These are phyloP conservation scores for Excoecaria agallocha DNA, from an alignment of 345 rosid species.

Conservation along the genomic window DNA sequence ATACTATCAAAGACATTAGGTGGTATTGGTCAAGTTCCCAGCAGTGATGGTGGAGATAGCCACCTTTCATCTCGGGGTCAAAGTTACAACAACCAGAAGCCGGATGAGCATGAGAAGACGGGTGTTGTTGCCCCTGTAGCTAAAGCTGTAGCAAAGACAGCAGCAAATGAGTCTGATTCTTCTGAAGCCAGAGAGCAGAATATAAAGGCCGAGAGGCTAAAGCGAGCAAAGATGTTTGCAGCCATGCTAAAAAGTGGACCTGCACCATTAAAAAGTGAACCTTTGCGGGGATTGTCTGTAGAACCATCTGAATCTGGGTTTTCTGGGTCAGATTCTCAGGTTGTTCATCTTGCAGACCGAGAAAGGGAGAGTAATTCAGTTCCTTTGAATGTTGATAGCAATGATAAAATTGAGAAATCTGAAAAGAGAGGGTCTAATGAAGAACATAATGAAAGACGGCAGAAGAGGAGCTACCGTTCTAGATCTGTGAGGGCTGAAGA, in stretches of 20 bases:
- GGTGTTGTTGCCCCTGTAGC: constrained; percentile 44
- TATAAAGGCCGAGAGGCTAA: constrained; percentile 88
- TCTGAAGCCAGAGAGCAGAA: constrained; percentile 78
- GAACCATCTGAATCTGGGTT: constrained; percentile 50
- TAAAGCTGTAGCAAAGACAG: constrained; percentile 44
- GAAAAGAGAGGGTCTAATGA: constrained; percentile 39
- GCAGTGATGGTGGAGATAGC: constrained; percentile 41
- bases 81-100: constrained; percentile 26
- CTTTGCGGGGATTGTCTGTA: constrained; percentile 45
- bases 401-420: constrained; percentile 30
- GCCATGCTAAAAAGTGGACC: constrained; percentile 67
- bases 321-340: constrained; percentile 44
- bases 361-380: constrained; percentile 54
- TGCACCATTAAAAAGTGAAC: constrained; percentile 47
- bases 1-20: constrained; percentile 39
- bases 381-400: constrained; percentile 35
- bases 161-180: constrained; percentile 66
- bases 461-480: constrained; percentile 71
- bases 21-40: constrained; percentile 36
- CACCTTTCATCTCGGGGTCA: constrained; percentile 29
- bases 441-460: constrained; percentile 50
- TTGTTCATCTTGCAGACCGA: constrained; percentile 20
- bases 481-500: constrained; percentile 47
- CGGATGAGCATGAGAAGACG: constrained; percentile 25
- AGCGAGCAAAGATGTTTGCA: constrained; percentile 90